Evolutionary conservation across 2,329 filamentous ascomycete species (phyloP).

Genomic region (Clarireedia homoeocarpa): DNA sequence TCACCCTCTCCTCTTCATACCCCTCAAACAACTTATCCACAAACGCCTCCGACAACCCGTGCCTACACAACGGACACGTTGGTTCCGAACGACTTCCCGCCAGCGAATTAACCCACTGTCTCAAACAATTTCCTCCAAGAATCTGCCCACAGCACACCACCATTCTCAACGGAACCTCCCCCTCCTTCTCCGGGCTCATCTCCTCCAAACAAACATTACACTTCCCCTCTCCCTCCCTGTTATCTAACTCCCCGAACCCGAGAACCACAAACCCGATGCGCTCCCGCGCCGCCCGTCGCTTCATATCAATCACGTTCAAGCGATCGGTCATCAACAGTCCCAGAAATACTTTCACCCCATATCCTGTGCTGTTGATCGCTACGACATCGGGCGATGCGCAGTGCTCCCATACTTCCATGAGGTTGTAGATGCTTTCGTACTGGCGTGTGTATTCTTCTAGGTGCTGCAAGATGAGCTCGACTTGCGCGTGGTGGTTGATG

Average conservation of each 20-base stretch:
- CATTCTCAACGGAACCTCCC: constrained; percentile 15
- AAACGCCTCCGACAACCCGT: constrained; percentile 10
- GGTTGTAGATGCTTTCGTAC: no score
- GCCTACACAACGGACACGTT: constrained; percentile 17
- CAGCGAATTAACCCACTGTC: constrained; percentile 10
- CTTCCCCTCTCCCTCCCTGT: background rate
- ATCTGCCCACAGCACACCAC: constrained; percentile 20
- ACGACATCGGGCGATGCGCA: no score
- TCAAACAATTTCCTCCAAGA: constrained; percentile 17
- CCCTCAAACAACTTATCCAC: constrained; percentile 10
- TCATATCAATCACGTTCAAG: no score
- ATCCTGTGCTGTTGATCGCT: no score
- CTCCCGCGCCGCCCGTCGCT: no score
- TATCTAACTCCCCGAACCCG: background rate
- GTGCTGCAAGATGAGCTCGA: no score
- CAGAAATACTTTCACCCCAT: no score
- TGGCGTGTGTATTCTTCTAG: no score
- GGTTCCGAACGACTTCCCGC: background rate
- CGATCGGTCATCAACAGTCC: no score
- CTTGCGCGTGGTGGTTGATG: no score
- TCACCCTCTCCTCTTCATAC: no score
- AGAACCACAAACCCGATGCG: background rate
- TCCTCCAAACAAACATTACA: background rate
- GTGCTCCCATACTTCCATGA: no score
- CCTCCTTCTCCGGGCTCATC: background rate